Percentiles rank a stretch among this genome's conserved stretches.
Conservation (phyloP, 495 filamentous ascomycete species). For the Lophium mytilinum region DNA sequence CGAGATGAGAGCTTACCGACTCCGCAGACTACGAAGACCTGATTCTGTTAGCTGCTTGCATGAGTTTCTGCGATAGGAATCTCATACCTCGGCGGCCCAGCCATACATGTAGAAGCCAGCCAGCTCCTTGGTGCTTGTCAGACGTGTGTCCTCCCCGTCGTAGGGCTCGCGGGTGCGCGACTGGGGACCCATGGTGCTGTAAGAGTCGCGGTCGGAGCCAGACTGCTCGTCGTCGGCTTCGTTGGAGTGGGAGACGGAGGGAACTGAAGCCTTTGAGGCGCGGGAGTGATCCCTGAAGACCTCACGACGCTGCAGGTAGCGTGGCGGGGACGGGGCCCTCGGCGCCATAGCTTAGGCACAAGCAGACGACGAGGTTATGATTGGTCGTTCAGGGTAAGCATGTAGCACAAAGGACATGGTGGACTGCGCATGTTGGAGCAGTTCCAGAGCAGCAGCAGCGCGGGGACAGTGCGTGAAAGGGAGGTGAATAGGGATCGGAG, state of each 20-base stretch:
- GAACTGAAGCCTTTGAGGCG: constrained; percentile 23
- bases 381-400: neutral
- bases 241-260: constrained; percentile 27
- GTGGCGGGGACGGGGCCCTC: neutral
- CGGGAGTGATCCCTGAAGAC: constrained; percentile 15
- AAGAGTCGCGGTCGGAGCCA: constrained; percentile 16
- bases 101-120: constrained; percentile 93
- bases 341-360: constrained; percentile 13
- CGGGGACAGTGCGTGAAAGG: neutral
- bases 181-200: constrained; percentile 23
- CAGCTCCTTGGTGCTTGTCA: constrained; percentile 80
- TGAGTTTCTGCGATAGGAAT: neutral
- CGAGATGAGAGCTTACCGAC: constrained; percentile 50
- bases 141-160: constrained; percentile 75
- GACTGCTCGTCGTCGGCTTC: constrained; percentile 36
- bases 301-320: constrained; percentile 7
- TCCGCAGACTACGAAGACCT: constrained; percentile 84
- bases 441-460: neutral
- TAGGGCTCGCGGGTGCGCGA: constrained; percentile 40
- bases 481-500: neutral
- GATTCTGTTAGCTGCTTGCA: neutral
- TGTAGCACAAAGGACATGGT: neutral
- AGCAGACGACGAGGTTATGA: neutral
- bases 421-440: neutral
- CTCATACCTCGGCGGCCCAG: constrained; percentile 82